These are phyloP conservation scores for Phytophthora sp. DNA, from an alignment of 352 stramenopile species.

Conservation along the genomic window DNA sequence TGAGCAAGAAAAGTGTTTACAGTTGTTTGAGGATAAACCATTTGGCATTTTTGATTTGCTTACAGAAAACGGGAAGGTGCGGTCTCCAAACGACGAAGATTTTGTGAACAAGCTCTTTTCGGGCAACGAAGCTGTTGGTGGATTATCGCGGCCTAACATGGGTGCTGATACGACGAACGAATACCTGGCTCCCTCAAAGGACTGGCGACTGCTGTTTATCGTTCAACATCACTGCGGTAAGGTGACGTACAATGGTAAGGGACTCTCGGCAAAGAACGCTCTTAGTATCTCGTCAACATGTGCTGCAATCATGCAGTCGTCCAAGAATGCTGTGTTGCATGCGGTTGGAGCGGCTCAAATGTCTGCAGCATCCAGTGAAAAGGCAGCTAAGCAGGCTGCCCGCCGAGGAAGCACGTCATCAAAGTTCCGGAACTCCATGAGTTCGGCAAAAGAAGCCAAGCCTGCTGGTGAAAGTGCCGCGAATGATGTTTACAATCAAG, in stretches of 20 bases:
- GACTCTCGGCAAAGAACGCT: conserved; percentile 69
- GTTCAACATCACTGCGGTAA: conserved; percentile 76
- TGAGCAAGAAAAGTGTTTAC: conserved; percentile 70
- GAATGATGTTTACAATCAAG: conserved; percentile 69
- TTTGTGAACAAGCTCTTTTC: conserved; percentile 83
- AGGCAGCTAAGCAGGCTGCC: conserved; percentile 42
- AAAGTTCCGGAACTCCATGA: conserved; percentile 57
- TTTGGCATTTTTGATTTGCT: conserved; percentile 79
- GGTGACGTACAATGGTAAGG: conserved; percentile 80
- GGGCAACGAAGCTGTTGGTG: conserved; percentile 60
- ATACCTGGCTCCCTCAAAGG: conserved; percentile 73
- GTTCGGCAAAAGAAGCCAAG: conserved; percentile 48
- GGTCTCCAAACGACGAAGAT: conserved; percentile 76
- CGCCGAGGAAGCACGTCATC: conserved; percentile 37
- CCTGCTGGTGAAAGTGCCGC: conserved; percentile 47
- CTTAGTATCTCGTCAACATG: conserved; percentile 80
- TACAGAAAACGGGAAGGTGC: conserved; percentile 71
- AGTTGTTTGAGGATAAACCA: conserved; percentile 73
- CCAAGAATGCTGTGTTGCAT: conserved; percentile 77
- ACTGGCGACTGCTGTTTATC: conserved; percentile 80
- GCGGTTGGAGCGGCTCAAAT: conserved; percentile 74
- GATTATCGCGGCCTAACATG: conserved; percentile 64
- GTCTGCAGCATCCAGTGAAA: conserved; percentile 59
- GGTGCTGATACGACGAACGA: conserved; percentile 60
- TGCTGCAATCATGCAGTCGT: conserved; percentile 86